Evolutionary conservation across 2,329 filamentous ascomycete genomes (phyloP).

Genomic region (Ploettnerulaceae sp.): DNA sequence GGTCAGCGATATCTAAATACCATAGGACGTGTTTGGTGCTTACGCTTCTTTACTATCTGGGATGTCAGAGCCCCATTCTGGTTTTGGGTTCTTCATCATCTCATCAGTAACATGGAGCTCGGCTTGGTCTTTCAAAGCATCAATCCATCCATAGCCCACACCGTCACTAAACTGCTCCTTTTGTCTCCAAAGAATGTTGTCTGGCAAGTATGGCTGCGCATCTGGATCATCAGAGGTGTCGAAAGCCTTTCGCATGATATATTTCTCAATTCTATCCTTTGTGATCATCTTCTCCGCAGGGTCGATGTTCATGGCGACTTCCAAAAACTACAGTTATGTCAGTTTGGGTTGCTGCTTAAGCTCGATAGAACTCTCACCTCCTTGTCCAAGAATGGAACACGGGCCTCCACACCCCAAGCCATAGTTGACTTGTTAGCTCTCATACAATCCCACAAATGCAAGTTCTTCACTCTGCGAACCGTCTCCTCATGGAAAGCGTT

Average conservation of each 20-base stretch:
- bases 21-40: constrained; percentile 32
- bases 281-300: constrained; percentile 95
- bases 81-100: constrained; percentile 97
- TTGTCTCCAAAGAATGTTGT: constrained; percentile 94
- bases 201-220: constrained; percentile 81
- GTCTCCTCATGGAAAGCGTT: constrained; percentile 94
- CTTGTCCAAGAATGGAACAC: constrained; percentile 97
- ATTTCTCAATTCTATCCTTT: constrained; percentile 73
- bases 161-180: constrained; percentile 99
- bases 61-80: constrained; percentile 88
- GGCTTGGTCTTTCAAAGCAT: constrained; percentile 91
- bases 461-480: constrained; percentile 89
- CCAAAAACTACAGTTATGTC: constrained; percentile 63
- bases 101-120: constrained; percentile 88
- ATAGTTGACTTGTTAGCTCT: constrained; percentile 99
- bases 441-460: constrained; percentile 93
- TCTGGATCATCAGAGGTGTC: constrained; percentile 85
- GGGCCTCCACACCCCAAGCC: constrained; percentile 95
- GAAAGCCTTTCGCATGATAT: constrained; percentile 96
- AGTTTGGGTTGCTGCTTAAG: not conserved
- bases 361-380: constrained; percentile 45
- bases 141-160: constrained; percentile 98
- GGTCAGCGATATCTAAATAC: constrained; percentile 11
- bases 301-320: constrained; percentile 89
- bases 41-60: constrained; percentile 96